These are phyloP conservation scores for Diplodia seriata DNA, from an alignment of 2,329 filamentous ascomycete species.

Conservation along the genomic window DNA sequence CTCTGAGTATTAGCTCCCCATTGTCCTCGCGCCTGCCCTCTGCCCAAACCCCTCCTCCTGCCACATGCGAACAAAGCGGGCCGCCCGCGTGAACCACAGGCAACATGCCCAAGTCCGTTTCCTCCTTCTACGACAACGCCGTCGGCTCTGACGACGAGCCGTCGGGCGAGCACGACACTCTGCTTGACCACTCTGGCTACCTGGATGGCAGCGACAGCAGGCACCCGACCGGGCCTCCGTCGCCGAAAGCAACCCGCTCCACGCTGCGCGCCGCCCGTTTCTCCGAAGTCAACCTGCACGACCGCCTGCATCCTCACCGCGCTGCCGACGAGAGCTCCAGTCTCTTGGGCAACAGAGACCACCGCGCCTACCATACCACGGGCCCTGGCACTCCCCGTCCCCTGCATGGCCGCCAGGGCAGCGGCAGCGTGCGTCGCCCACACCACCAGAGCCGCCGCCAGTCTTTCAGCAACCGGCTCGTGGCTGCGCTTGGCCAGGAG, in stretches of 20 bases:
- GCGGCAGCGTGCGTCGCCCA: conserved; percentile 34
- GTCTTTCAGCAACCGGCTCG: conserved; percentile 57
- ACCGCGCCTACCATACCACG: conserved; percentile 48
- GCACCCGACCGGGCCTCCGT: conserved; percentile 44
- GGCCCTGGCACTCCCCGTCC: conserved; percentile 52
- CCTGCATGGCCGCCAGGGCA: conserved; percentile 47
- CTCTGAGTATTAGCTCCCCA: conserved; percentile 12
- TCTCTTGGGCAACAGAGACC: conserved; percentile 52
- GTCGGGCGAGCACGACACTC: conserved; percentile 27
- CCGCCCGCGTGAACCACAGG: background rate
- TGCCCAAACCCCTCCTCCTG: background rate
- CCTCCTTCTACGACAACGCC: conserved; percentile 47
- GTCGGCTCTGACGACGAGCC: conserved; percentile 44
- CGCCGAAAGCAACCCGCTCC: conserved; percentile 41
- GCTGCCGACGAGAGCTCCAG: conserved; percentile 56
- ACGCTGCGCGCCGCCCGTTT: conserved; percentile 40
- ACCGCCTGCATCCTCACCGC: conserved; percentile 36
- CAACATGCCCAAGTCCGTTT: conserved; percentile 47
- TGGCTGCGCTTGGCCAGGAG: conserved; percentile 64
- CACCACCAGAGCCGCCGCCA: conserved; percentile 42
- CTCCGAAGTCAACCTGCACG: conserved; percentile 45
- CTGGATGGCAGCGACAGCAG: conserved; percentile 38
- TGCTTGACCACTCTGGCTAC: conserved; percentile 30
- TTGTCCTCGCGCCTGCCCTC: background rate
- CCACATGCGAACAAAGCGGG: background rate